A percentile compares a stretch with the other conserved stretches of the same genome.
These are phyloP conservation scores for Candida alai DNA, from an alignment of 805 yeast genomes.

Conservation along the genomic window DNA sequence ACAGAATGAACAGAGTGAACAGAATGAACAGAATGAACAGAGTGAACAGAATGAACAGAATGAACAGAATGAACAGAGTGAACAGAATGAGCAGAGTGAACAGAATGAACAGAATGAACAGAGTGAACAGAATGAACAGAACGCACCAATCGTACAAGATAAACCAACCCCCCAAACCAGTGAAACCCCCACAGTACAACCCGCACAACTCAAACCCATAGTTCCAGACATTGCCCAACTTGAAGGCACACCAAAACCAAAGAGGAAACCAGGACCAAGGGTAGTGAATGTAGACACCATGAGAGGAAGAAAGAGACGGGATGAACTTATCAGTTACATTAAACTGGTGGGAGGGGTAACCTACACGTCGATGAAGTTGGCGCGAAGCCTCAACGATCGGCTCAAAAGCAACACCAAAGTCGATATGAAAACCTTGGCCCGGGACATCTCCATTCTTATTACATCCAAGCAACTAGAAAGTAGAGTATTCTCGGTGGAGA, in stretches of 20 bases:
- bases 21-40: no score
- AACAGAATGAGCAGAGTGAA: no score
- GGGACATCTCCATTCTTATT: conserved; percentile 33
- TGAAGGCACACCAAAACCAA: background rate
- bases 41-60: no score
- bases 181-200: conserved; percentile 8
- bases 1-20: no score
- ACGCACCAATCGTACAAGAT: background rate
- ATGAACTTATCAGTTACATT: conserved; percentile 25
- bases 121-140: no score
- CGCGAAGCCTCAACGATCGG: conserved; percentile 28
- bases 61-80: no score
- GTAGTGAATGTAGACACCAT: conserved; percentile 7
- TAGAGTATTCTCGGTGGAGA: conserved; percentile 19
- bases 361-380: conserved; percentile 29
- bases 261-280: background rate
- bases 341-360: conserved; percentile 37
- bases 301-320: conserved; percentile 28
- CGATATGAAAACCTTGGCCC: conserved; percentile 36
- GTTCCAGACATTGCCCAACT: background rate
- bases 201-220: background rate
- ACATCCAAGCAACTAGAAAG: conserved; percentile 19
- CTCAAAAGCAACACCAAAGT: conserved; percentile 27
- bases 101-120: background rate
- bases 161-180: background rate